Evolutionary conservation across 2,329 filamentous ascomycete species (phyloP), one percentile per base, ranked within the genome.

Genomic region (Penicillium sp.): DNA sequence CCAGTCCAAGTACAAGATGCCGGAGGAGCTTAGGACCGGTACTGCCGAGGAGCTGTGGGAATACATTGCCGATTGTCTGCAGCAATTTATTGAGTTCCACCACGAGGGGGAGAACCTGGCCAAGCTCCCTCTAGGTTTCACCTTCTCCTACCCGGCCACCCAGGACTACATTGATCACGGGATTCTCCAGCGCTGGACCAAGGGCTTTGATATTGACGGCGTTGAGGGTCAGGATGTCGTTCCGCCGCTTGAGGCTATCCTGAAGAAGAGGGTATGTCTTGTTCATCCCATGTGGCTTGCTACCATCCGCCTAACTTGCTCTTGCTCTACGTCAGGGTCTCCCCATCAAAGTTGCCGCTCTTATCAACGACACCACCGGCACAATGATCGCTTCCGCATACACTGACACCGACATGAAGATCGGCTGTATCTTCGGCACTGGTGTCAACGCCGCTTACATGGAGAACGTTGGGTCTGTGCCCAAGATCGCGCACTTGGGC

Each of bases 371-470:
- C 66, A 98, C 93, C 33, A 97, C 91, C 13, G 93, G 93, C 58
- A 98, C 93, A 20, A 75, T 98, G 58, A 94, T 98, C 59, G 93
- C 93, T 46, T 97, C 91, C 17, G 85, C 88, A 19, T 98, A 98
- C 71, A 97, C 91, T n/a, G 90, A 98, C 63, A 74, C 83, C 31
- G 81, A 83, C 54, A 94, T 96, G 80, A 89, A 83, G 71, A 93
- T 97, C 58, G 93, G 93, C 40, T 96, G 91, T 69, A 98, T 98
- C 63, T 98, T 98, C 59, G 93, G 93, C 57, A 98, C 93, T 9
- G 93, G 93, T 44, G 96, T 93, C 73, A 98, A 98, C 60, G 93
- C 91, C 27, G 93, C 93, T 26, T 98, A 98, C 73, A 94, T 98
- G 86, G 93, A 98, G 70, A 72, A 94, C 59, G 87, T 81, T 50